A percentile compares a stretch with the other conserved stretches of the same genome.
Conservation (phyloP, 2,329 filamentous ascomycete species). For the Fusarium irregulare region DNA sequence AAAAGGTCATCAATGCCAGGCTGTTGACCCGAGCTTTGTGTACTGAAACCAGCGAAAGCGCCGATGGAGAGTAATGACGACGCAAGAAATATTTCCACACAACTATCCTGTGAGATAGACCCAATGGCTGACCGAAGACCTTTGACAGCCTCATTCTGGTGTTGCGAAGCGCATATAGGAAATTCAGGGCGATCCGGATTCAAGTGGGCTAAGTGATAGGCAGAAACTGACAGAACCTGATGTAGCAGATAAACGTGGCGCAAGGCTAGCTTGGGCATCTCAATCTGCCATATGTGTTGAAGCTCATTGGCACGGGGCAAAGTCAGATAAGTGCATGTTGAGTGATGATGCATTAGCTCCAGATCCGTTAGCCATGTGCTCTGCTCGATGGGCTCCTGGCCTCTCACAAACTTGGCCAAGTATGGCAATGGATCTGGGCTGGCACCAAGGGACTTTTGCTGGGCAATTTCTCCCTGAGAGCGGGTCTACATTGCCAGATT, state of each 20-base stretch:
- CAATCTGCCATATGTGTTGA: slow-evolving; percentile 48
- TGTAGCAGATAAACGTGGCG: slow-evolving; percentile 48
- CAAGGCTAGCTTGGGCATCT: slow-evolving; percentile 44
- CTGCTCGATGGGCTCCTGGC: slow-evolving; percentile 25
- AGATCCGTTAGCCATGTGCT: slow-evolving; percentile 51
- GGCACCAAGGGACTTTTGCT: not conserved
- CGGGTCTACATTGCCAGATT: not conserved
- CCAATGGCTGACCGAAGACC: slow-evolving; percentile 46
- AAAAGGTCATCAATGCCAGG: slow-evolving; percentile 48
- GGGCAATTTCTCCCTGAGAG: not conserved
- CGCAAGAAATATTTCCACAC: slow-evolving; percentile 50
- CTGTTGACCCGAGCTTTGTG: slow-evolving; percentile 26
- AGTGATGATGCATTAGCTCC: slow-evolving; percentile 53
- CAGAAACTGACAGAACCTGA: slow-evolving; percentile 48
- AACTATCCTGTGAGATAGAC: slow-evolving; percentile 46
- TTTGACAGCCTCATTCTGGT: slow-evolving; percentile 49
- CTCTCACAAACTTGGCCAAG: slow-evolving; percentile 40
- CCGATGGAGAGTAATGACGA: slow-evolving; percentile 50
- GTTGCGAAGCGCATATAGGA: slow-evolving; percentile 47
- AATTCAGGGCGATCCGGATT: slow-evolving; percentile 40
- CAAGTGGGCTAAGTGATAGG: slow-evolving; percentile 47
- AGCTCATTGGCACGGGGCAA: slow-evolving; percentile 47
- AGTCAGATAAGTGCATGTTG: slow-evolving; percentile 46
- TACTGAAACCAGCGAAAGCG: slow-evolving; percentile 46
- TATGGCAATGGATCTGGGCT: slow-evolving; percentile 38